These are phyloP conservation scores for Lantana camara DNA, from an alignment of 257 asterid species.

Conservation along the genomic window DNA sequence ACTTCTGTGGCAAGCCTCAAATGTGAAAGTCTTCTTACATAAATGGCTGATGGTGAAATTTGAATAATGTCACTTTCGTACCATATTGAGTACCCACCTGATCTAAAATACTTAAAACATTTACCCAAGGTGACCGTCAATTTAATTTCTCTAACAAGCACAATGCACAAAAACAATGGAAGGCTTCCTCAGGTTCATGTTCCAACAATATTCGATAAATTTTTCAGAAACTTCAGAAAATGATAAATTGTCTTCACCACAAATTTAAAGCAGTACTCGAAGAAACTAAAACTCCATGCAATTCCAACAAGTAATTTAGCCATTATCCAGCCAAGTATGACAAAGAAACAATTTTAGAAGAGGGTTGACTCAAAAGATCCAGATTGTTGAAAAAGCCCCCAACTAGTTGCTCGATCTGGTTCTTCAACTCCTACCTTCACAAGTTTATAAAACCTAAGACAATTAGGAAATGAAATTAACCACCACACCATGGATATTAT, in stretches of 20 bases:
- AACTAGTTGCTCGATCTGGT: slow-evolving; percentile 10
- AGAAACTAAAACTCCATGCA: background rate
- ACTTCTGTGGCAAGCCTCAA: too few species aligned
- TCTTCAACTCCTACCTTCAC: slow-evolving; percentile 5
- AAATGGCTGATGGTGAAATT: too few species aligned
- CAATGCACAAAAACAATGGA: too few species aligned
- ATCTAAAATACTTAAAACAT: too few species aligned
- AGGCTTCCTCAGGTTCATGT: too few species aligned
- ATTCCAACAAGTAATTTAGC: slow-evolving; percentile 14
- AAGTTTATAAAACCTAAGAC: background rate
- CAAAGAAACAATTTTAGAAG: background rate
- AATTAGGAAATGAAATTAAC: background rate
- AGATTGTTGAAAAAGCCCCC: slow-evolving; percentile 12
- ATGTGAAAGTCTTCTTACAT: too few species aligned
- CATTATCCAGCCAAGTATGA: slow-evolving; percentile 16
- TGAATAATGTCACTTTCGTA: too few species aligned
- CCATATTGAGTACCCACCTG: too few species aligned
- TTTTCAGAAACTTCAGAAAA: too few species aligned
- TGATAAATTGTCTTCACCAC: slow-evolving; percentile 1
- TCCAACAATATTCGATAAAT: too few species aligned
- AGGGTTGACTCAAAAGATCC: slow-evolving; percentile 1
- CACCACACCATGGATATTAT: background rate
- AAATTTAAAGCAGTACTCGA: background rate
- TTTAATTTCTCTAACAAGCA: too few species aligned
- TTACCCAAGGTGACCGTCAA: too few species aligned